Evolutionary conservation across 208 protist genomes (phyloP).

Genomic region (Crithidia brevicula): DNA sequence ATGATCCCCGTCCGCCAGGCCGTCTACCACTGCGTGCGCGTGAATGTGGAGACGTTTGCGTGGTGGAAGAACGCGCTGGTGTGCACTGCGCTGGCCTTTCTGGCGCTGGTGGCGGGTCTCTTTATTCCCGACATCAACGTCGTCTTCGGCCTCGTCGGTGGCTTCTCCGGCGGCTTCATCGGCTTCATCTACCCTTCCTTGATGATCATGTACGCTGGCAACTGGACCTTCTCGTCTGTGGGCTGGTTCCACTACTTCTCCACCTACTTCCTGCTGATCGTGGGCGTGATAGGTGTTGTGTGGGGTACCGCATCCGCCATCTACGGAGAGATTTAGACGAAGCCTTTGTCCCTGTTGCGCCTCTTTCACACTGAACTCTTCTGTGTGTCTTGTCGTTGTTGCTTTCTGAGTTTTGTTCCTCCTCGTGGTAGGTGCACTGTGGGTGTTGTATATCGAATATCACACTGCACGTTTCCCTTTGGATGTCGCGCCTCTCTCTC

Average conservation of each 20-base stretch:
- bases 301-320: conserved; percentile 66
- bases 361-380: conserved; percentile 10
- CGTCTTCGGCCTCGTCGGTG: conserved; percentile 77
- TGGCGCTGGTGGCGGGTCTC: conserved; percentile 58
- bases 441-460: too few species aligned
- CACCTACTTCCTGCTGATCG: conserved; percentile 67
- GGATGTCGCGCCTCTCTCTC: too few species aligned
- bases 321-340: conserved; percentile 44
- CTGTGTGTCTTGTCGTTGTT: background rate
- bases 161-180: conserved; percentile 70
- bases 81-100: conserved; percentile 38
- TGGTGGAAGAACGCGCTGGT: conserved; percentile 60
- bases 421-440: too few species aligned
- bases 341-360: background rate
- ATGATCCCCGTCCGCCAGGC: conserved; percentile 71
- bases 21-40: conserved; percentile 54
- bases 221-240: conserved; percentile 37
- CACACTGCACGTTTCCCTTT: too few species aligned
- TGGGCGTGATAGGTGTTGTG: conserved; percentile 68
- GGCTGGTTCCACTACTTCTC: conserved; percentile 64
- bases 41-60: conserved; percentile 41
- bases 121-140: conserved; percentile 74
- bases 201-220: conserved; percentile 73
- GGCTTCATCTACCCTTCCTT: conserved; percentile 76
- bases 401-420: background rate